These are phyloP conservation scores for Dorcoceras hygrometricum DNA, from an alignment of 257 asterid species.

Conservation along the genomic window DNA sequence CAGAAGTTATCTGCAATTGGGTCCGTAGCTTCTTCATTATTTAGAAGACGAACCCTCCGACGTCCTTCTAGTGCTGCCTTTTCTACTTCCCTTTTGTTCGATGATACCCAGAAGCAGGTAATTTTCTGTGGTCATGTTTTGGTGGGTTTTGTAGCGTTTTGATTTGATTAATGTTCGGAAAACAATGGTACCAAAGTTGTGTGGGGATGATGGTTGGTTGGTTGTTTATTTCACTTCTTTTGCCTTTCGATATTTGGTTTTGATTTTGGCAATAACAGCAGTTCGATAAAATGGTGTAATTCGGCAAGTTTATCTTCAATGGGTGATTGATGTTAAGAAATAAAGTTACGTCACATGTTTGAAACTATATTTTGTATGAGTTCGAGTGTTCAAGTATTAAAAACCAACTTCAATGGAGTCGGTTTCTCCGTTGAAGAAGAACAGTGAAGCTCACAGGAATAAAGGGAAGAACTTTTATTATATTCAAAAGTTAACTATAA, in stretches of 20 bases:
- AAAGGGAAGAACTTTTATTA: too few relatives aligned
- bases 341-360: not conserved
- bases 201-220: constrained; percentile 1
- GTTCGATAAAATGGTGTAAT: not conserved
- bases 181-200: not conserved
- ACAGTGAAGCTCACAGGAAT: too few relatives aligned
- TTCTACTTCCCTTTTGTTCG: constrained; percentile 75
- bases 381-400: not conserved
- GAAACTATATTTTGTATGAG: not conserved
- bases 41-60: constrained; percentile 32
- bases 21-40: constrained; percentile 46
- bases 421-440: too few relatives aligned
- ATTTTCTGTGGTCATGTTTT: not conserved
- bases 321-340: constrained; percentile 7
- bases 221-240: not conserved
- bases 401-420: too few relatives aligned
- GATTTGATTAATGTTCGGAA: constrained; percentile 16
- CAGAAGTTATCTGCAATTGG: constrained; percentile 54
- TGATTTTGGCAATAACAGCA: not conserved
- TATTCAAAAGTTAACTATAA: too few relatives aligned
- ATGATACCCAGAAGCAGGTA: constrained; percentile 89
- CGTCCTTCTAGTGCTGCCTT: constrained; percentile 40
- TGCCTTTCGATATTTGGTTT: constrained; percentile 1
- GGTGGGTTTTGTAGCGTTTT: not conserved
- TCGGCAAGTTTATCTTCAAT: not conserved